Base-by-base conservation (phyloP, 169 alveolate genomes). In the Eimeria sp. region DNA sequence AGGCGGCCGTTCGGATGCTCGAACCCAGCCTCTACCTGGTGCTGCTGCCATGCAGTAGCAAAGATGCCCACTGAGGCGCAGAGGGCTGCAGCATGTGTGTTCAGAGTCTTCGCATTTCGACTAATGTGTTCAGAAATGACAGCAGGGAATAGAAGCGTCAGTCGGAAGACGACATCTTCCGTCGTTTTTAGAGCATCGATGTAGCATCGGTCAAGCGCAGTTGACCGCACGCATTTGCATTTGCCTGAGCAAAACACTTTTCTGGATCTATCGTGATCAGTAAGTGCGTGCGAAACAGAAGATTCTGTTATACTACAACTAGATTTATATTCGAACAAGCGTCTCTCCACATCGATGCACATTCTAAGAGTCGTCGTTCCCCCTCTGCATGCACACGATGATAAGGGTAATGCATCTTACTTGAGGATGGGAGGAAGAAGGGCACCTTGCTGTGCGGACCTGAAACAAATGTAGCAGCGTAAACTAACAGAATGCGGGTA, bases 1-100 rank as follows among this genome's bases (percentile, higher is more conserved):
- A 40, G 94, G 82, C 84, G 94, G 82, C 94, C 83, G 27, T 87
- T 87, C 27, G 94, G 70, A 43, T 83, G 82, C 89, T 82, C 96
- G 83, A 82, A 70, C 18, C 96, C 96, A 14, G 94, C 89, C 40
- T 89, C 96, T n/a, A 94, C 94, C 25, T 67, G 94, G 25, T 94
- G 96, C 88, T 94, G 96, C 67, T 94, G 96, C 96, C 96, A 94
- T 14, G 94, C 78, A 34, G 89, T 40, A 49, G n/a, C 94, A 61
- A 94, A 94, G 70, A 94, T 25, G 40, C 96, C 96, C 43, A 65
- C 89, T 5, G 96, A 49, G 40, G 96, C 47, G 80, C 96, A 94
- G 89, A 94, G 82, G 67, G 94, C 96, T 30, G 96, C 96, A 11
- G 91, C 83, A n/a, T 83, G 82, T 25, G 94, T 57, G 18, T 30